These are phyloP conservation scores for Pulveroboletus sp. DNA, from an alignment of 768 basidiomycete species.

Conservation along the genomic window DNA sequence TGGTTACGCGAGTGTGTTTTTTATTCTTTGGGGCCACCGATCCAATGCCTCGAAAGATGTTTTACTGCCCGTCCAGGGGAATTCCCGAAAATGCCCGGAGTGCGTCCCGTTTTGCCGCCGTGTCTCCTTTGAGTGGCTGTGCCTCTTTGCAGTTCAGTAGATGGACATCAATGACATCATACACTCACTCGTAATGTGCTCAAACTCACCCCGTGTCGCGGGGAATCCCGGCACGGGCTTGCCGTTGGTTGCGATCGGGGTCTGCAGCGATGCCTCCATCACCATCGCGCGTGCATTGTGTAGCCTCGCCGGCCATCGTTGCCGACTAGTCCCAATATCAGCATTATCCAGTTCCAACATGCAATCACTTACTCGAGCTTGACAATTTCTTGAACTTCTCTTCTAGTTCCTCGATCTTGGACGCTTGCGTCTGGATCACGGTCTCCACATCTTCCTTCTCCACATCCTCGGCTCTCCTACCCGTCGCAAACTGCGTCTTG, in stretches of 20 bases:
- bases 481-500: slow-evolving; percentile 22
- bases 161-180: too few relatives aligned
- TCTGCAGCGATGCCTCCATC: slow-evolving; percentile 31
- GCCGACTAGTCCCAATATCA: slow-evolving; percentile 24
- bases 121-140: slow-evolving; percentile 37
- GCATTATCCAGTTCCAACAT: not conserved
- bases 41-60: too few relatives aligned
- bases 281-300: slow-evolving; percentile 33
- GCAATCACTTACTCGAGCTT: slow-evolving; percentile 32
- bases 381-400: slow-evolving; percentile 34
- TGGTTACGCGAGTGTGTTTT: too few relatives aligned
- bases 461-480: slow-evolving; percentile 1
- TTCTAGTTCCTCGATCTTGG: slow-evolving; percentile 34
- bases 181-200: slow-evolving; percentile 42
- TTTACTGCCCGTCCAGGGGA: slow-evolving; percentile 22
- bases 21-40: too few relatives aligned
- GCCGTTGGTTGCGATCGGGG: slow-evolving; percentile 31
- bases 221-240: slow-evolving; percentile 38
- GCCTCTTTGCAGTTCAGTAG: too few relatives aligned
- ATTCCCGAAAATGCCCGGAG: slow-evolving; percentile 38
- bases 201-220: slow-evolving; percentile 39
- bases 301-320: slow-evolving; percentile 35
- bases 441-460: too few relatives aligned
- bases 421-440: too few relatives aligned
- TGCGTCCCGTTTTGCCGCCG: slow-evolving; percentile 37